Evolutionary conservation across 176 grass and related monocot genomes (phyloP).

Genomic region (Raddia distichophylla): DNA sequence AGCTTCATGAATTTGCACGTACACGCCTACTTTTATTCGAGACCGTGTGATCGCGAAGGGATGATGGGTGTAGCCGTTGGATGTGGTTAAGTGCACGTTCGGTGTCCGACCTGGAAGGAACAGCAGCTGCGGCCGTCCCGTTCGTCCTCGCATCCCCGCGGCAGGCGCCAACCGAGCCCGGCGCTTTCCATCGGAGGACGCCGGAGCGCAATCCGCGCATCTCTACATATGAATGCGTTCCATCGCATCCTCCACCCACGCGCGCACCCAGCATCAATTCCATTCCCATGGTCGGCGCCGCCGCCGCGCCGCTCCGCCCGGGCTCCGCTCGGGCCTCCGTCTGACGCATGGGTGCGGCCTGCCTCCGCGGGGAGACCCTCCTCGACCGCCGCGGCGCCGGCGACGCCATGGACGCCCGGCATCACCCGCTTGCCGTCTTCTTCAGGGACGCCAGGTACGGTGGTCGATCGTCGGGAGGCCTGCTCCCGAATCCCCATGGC

Average conservation of each 20-base stretch:
- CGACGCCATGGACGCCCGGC: slow-evolving; percentile 39
- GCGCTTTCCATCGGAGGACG: not conserved
- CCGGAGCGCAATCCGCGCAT: too few relatives aligned
- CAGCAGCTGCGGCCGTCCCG: too few relatives aligned
- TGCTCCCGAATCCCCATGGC: too few relatives aligned
- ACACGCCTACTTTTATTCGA: too few relatives aligned
- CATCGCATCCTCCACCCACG: not conserved
- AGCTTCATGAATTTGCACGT: too few relatives aligned
- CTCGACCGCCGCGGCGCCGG: slow-evolving; percentile 11
- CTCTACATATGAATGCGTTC: slow-evolving; percentile 2
- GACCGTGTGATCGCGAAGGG: too few relatives aligned
- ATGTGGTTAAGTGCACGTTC: too few relatives aligned
- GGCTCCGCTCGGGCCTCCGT: not conserved
- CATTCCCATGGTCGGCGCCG: slow-evolving; percentile 1
- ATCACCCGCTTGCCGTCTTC: slow-evolving; percentile 51
- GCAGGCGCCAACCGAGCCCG: slow-evolving; percentile 15
- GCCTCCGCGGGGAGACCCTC: slow-evolving; percentile 24
- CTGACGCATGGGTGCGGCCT: slow-evolving; percentile 1
- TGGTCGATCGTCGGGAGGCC: not conserved
- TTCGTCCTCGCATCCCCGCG: not conserved
- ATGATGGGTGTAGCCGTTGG: too few relatives aligned
- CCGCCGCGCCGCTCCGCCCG: not conserved
- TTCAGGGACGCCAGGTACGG: slow-evolving; percentile 50
- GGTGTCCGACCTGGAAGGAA: too few relatives aligned
- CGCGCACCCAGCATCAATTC: not conserved